Base-by-base conservation (phyloP, 2,329 filamentous ascomycete species). In the Cylindrodendrum hubeiense region DNA sequence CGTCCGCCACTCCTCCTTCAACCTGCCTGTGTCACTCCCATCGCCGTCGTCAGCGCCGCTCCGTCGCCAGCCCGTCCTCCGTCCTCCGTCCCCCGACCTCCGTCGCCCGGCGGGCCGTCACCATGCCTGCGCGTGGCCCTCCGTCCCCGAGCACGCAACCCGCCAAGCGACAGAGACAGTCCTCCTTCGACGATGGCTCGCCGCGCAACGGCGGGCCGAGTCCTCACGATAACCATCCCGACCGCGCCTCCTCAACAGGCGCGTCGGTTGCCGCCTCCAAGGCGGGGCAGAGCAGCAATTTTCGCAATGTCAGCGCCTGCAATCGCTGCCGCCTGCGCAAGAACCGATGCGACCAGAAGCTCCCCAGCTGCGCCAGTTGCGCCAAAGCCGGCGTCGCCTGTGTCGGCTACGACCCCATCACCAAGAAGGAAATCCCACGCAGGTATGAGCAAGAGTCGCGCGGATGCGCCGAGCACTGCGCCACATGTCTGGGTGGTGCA, bases 321-420 rank as follows among this genome's bases (percentile, higher is more conserved):
- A 97, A 98, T 82, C 89, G 94, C 43, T 98, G 95, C 80, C 89
- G 95, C 49, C 83, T 97, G 78, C 89, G 95, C 75, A 98, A 98
- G 85, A 98, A 98, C 78, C 88, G 94, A 57, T 98, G 95, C 81
- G 95, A 98, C 80, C 95, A 98, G 85, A 91, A 92, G 70, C 86
- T 98, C 67, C 95, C 95, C 9, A 93, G 93, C 74, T 98, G 95
- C 79, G 91, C 93, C 44, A 93, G 93, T 72, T 98, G 95, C 81
- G 94, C 95, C 78, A 98, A 98, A 82, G 95, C 93, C n/a, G 88
- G 89, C 63, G 93, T 97, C 49, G 91, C 93, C 71, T 98, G 96
- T 79, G 94, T 98, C 54, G 95, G 95, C 67, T 98, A 97, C 79
- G 95, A 98, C 78, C 95, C 95, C 34, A 97, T 98, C 76, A 97